Percentiles rank a stretch among this genome's conserved stretches.
These are phyloP conservation scores for Postia placenta DNA, from an alignment of 768 basidiomycete species.

Conservation along the genomic window DNA sequence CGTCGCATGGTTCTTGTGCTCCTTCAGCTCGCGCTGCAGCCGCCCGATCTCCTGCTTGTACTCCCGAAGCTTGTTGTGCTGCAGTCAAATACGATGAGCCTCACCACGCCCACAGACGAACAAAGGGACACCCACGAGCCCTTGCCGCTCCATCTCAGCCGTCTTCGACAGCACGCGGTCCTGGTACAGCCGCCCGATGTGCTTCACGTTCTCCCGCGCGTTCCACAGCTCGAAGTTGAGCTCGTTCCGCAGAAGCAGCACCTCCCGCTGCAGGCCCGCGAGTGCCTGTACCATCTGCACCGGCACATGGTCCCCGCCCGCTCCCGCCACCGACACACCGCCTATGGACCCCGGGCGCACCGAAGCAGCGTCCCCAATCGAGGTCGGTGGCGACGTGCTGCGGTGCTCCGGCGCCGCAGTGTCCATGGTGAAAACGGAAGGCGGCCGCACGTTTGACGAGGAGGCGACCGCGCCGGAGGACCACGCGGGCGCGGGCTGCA, in stretches of 20 bases:
- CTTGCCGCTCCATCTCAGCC: constrained; percentile 78
- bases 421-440: constrained; percentile 16
- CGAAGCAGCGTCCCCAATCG: constrained; percentile 1
- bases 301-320: constrained; percentile 23
- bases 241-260: constrained; percentile 69
- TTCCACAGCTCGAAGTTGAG: constrained; percentile 85
- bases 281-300: constrained; percentile 57
- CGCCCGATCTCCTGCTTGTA: constrained; percentile 63
- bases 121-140: constrained; percentile 46
- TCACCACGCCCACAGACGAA: constrained; percentile 1
- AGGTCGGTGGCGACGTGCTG: constrained; percentile 1
- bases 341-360: not conserved
- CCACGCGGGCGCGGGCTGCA: constrained; percentile 48
- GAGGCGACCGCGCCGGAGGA: constrained; percentile 37
- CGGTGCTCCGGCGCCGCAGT: constrained; percentile 1
- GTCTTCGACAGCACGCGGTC: constrained; percentile 66
- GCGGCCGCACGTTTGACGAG: constrained; percentile 16
- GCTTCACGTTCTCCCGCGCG: constrained; percentile 72
- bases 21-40: constrained; percentile 64
- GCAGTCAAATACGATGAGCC: too few relatives aligned
- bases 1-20: constrained; percentile 67
- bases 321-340: not conserved
- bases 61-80: constrained; percentile 82
- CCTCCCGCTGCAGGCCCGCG: constrained; percentile 66
- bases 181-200: constrained; percentile 75